Conservation (phyloP, 345 rosid genomes). For the Hibiscus mutabilis region DNA sequence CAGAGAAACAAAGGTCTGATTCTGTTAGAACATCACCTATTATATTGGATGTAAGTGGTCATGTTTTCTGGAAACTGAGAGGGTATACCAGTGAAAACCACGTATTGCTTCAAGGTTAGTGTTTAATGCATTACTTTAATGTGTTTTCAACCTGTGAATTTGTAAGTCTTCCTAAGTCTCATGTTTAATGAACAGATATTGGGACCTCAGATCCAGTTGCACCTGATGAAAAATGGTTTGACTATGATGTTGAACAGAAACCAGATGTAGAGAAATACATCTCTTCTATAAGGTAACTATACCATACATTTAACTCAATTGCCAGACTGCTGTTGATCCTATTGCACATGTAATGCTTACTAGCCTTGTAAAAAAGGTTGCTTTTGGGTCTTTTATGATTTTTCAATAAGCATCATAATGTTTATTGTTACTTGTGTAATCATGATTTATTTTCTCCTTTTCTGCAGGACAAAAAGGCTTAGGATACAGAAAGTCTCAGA, state of each 20-base stretch:
- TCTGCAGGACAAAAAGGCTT: conserved; percentile 8
- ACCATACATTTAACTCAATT: background rate
- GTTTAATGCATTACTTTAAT: conserved; percentile 6
- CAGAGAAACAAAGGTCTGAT: conserved; percentile 45
- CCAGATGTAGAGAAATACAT: conserved; percentile 53
- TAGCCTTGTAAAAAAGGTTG: background rate
- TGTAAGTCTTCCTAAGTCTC: background rate
- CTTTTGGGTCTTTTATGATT: background rate
- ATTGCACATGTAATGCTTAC: background rate
- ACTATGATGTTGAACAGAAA: conserved; percentile 47
- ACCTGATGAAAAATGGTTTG: conserved; percentile 54
- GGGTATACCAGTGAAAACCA: conserved; percentile 28
- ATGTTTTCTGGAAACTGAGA: conserved; percentile 58
- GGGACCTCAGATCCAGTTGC: conserved; percentile 27
- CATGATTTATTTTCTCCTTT: background rate
- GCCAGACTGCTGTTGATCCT: background rate
- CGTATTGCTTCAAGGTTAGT: conserved; percentile 69
- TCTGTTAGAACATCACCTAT: conserved; percentile 62
- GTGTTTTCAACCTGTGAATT: conserved; percentile 1
- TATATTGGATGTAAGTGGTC: conserved; percentile 43
- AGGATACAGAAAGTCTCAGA: background rate
- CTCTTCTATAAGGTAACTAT: conserved; percentile 35
- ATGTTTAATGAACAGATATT: conserved; percentile 35
- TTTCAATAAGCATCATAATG: background rate
- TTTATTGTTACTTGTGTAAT: background rate